Conservation (phyloP, 1,284 basidiomycete species). For the Naganishia liquefaciens region DNA sequence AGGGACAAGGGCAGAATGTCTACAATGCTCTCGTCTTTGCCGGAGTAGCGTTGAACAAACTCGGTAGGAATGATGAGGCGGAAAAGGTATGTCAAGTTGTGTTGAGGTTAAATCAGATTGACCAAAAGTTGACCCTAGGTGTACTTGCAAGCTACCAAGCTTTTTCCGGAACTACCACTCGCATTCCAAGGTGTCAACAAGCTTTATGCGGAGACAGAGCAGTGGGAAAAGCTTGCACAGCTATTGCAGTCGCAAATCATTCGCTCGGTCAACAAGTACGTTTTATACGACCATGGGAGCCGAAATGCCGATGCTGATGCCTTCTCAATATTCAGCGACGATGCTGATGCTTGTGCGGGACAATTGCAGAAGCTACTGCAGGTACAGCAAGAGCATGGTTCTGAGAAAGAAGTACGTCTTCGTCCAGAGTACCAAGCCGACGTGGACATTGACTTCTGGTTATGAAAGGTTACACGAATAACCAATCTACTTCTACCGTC, state of each 20-base stretch:
- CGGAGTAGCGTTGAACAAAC: slow-evolving; percentile 71
- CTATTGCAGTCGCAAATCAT: slow-evolving; percentile 61
- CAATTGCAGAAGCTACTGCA: slow-evolving; percentile 74
- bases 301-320: slow-evolving; percentile 17
- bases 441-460: slow-evolving; percentile 10
- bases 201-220: slow-evolving; percentile 66
- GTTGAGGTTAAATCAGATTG: slow-evolving; percentile 18
- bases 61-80: slow-evolving; percentile 68
- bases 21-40: slow-evolving; percentile 69
- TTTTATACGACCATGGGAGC: slow-evolving; percentile 6
- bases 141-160: slow-evolving; percentile 70
- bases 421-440: slow-evolving; percentile 3
- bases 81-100: slow-evolving; percentile 68
- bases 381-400: slow-evolving; percentile 64
- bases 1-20: slow-evolving; percentile 63
- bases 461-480: slow-evolving; percentile 64
- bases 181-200: slow-evolving; percentile 73
- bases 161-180: slow-evolving; percentile 65
- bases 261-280: slow-evolving; percentile 39
- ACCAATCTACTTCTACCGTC: slow-evolving; percentile 73
- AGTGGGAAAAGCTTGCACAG: slow-evolving; percentile 65
- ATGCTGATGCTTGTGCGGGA: slow-evolving; percentile 77
- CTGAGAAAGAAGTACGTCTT: slow-evolving; percentile 60
- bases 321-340: slow-evolving; percentile 59
- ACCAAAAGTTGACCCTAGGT: slow-evolving; percentile 56